Base-by-base conservation (phyloP, 2,329 filamentous ascomycete genomes). In the Aspergillus novoparasiticus region DNA sequence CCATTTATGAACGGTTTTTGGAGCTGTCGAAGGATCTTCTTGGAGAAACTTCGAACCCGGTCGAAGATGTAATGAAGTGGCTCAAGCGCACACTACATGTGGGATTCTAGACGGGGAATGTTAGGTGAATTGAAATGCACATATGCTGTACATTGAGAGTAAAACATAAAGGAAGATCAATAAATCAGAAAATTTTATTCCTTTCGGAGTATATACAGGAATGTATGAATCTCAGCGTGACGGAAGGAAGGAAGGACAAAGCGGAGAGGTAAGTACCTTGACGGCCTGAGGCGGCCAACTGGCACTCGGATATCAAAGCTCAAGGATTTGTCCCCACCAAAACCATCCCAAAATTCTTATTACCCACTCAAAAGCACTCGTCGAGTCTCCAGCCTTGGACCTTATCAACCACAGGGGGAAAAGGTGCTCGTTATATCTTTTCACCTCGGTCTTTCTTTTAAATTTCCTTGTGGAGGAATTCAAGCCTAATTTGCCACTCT, bases 1-100 rank as follows among this genome's bases (percentile, higher is more conserved):
- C 62, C 32, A 75, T 75, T 21, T 66, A 78, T 4, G 72, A 75
- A 30, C 72, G 81, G 51, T 84, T 89, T 67, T 74, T 74, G 45
- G 77, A 83, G 64, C 79, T 86, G 51, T 76, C 89, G 32, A 77
- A 82, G 43, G 78, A 76, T 8, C 69, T 89, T 26, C 84, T 88
- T 21, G 72, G 71, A 1, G 68, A 73, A 23, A 57, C 62, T 16
- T 46, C 63, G 23, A 69, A 75, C 58, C 70, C 70, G 19, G 68
- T 71, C 32, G 68, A 68, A 41, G 69, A 66, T 11, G 73, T 77
- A 11, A 72, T 78, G 59, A 61, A 60, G 30, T 80, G 78, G 79
- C 67, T 80, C 66, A 72, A 74, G 34, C 68, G 68, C 6, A 39
- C 74, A 21, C 69, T 80, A 14, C 72, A 73, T 32, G 63, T 72